These are phyloP conservation scores for Yamadazyma diospyri DNA, from an alignment of 1,139 yeast species.

Conservation along the genomic window DNA sequence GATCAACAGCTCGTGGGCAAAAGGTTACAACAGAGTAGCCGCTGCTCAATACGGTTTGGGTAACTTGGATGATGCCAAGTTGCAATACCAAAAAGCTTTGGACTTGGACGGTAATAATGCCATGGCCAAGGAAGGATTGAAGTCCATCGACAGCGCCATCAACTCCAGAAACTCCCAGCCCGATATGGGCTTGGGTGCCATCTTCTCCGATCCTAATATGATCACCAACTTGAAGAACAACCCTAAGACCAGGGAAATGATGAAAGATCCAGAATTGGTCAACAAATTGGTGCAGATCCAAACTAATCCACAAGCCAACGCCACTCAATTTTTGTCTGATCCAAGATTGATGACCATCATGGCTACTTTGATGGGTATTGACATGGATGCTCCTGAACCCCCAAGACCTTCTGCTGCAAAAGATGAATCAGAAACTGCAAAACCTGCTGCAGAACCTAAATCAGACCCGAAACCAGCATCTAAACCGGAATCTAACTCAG, in stretches of 20 bases:
- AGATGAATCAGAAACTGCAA: constrained; percentile 13
- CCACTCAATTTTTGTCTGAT: constrained; percentile 64
- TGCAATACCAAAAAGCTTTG: constrained; percentile 74
- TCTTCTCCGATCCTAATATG: constrained; percentile 79
- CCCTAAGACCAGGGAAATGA: constrained; percentile 82
- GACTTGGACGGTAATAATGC: constrained; percentile 79
- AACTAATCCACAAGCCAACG: constrained; percentile 70
- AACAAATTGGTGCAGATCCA: constrained; percentile 65
- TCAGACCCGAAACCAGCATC: constrained; percentile 27
- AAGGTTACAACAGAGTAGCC: constrained; percentile 91
- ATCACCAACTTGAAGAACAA: constrained; percentile 71
- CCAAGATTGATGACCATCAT: constrained; percentile 86
- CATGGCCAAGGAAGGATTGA: constrained; percentile 83
- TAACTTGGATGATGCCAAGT: constrained; percentile 64
- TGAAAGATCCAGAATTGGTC: constrained; percentile 86
- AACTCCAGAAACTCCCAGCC: constrained; percentile 45
- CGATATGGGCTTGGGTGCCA: constrained; percentile 71
- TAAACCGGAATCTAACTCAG: constrained; percentile 14
- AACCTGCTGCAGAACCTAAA: constrained; percentile 24
- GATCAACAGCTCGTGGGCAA: constrained; percentile 85
- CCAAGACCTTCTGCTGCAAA: constrained; percentile 6
- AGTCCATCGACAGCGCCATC: constrained; percentile 61
- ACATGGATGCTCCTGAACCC: constrained; percentile 50
- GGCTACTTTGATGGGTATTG: constrained; percentile 85
- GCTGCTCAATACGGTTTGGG: constrained; percentile 90